Evolutionary conservation across 345 rosid species (phyloP).

Genomic region (Moricandia moricandioides): DNA sequence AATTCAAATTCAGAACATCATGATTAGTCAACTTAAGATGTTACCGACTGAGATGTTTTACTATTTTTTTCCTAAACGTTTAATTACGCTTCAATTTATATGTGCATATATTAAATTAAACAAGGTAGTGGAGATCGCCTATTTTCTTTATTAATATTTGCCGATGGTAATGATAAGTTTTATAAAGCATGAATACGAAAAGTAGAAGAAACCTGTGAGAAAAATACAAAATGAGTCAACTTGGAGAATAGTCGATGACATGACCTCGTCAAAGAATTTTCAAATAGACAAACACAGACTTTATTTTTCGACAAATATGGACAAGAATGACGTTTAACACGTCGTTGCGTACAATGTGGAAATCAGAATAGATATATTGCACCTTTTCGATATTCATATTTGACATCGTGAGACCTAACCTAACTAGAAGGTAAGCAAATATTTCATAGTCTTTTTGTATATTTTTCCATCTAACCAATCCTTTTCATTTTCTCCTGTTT

Average conservation of each 20-base stretch:
- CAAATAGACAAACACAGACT: background rate
- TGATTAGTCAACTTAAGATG: background rate
- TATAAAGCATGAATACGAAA: background rate
- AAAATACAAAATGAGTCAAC: background rate
- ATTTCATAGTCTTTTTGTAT: background rate
- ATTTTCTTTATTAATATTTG: background rate
- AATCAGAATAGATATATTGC: background rate
- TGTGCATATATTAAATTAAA: background rate
- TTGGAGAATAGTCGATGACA: background rate
- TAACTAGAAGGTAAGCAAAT: background rate
- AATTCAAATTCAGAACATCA: conserved; percentile 7
- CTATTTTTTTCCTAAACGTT: background rate
- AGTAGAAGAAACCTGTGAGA: background rate
- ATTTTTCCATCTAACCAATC: too few relatives aligned
- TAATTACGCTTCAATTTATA: background rate
- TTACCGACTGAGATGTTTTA: background rate
- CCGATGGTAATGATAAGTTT: background rate
- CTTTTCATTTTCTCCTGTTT: too few relatives aligned
- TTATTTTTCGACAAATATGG: background rate
- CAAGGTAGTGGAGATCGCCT: conserved; percentile 1
- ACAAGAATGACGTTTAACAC: background rate
- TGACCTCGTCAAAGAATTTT: background rate
- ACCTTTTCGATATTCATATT: background rate
- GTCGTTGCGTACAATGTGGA: background rate
- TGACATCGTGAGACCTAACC: background rate